Evolutionary conservation across 352 stramenopile species (phyloP).

Genomic region (Phytophthora palmivora): DNA sequence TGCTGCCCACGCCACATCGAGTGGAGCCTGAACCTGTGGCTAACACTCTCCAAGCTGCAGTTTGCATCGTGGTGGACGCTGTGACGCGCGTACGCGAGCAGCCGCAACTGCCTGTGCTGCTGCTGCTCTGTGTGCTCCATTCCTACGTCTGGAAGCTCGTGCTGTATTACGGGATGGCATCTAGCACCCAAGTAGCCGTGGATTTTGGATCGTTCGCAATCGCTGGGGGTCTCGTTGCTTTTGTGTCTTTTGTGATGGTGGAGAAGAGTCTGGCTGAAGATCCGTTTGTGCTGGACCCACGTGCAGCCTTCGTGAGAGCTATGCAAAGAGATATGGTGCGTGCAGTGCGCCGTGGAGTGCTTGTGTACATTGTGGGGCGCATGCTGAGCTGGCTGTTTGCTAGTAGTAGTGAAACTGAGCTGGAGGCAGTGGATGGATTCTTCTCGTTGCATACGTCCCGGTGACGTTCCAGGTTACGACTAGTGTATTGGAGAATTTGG

Average conservation of each 20-base stretch:
- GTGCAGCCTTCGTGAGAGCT: constrained; percentile 38
- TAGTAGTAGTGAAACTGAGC: constrained; percentile 1
- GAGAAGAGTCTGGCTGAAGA: constrained; percentile 53
- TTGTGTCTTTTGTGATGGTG: constrained; percentile 49
- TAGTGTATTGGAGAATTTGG: constrained; percentile 55
- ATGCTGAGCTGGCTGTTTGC: constrained; percentile 31
- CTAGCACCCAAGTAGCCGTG: constrained; percentile 10
- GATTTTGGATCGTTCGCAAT: constrained; percentile 50
- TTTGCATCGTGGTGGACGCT: constrained; percentile 45
- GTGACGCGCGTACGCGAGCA: constrained; percentile 44
- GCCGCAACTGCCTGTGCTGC: constrained; percentile 52
- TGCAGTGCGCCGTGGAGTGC: constrained; percentile 47
- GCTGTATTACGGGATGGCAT: constrained; percentile 44
- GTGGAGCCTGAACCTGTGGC: constrained; percentile 28
- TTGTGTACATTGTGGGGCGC: constrained; percentile 43
- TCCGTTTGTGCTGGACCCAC: constrained; percentile 61
- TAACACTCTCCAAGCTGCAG: constrained; percentile 40
- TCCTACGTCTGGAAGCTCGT: constrained; percentile 62
- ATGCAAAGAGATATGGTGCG: constrained; percentile 57
- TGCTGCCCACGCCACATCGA: constrained; percentile 47
- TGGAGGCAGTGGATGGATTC: constrained; percentile 19
- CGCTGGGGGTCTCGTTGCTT: constrained; percentile 48
- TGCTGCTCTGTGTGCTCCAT: constrained; percentile 52
- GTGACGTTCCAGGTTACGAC: constrained; percentile 55
- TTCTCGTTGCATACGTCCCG: constrained; percentile 36